A percentile compares a stretch with the other conserved stretches of the same genome.
These are phyloP conservation scores for Zygotorulaspora chibaensis DNA, from an alignment of 805 yeast genomes.

Conservation along the genomic window DNA sequence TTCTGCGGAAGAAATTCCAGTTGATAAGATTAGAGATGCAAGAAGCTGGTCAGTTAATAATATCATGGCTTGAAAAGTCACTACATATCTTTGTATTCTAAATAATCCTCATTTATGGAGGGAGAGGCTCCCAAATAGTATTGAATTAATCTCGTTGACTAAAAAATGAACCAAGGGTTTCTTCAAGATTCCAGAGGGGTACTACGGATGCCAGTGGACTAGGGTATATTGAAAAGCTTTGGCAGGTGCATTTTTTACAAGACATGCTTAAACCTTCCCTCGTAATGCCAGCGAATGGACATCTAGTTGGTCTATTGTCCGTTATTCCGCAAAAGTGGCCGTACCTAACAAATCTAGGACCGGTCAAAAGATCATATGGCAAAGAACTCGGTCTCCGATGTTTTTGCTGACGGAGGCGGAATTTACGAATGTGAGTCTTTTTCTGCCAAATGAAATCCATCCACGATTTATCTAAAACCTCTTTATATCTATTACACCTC, in stretches of 20 bases:
- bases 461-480: background rate
- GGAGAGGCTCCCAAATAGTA: background rate
- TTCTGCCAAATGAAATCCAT: constrained; percentile 1
- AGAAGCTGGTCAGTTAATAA: constrained; percentile 29
- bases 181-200: background rate
- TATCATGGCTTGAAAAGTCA: constrained; percentile 10
- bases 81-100: background rate
- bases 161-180: constrained; percentile 3
- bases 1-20: constrained; percentile 10
- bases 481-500: background rate
- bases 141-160: background rate
- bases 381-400: constrained; percentile 10
- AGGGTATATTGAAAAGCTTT: constrained; percentile 13
- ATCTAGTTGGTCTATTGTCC: constrained; percentile 19
- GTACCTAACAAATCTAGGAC: constrained; percentile 16
- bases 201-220: constrained; percentile 18
- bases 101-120: too few species aligned
- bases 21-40: constrained; percentile 22
- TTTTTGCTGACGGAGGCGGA: constrained; percentile 7
- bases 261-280: constrained; percentile 18
- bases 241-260: constrained; percentile 19
- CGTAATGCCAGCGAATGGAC: constrained; percentile 19
- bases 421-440: constrained; percentile 11
- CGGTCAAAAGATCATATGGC: constrained; percentile 4
- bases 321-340: constrained; percentile 19